These are phyloP conservation scores for Abrus pulchellus DNA, from an alignment of 306 rosid species.

Conservation along the genomic window DNA sequence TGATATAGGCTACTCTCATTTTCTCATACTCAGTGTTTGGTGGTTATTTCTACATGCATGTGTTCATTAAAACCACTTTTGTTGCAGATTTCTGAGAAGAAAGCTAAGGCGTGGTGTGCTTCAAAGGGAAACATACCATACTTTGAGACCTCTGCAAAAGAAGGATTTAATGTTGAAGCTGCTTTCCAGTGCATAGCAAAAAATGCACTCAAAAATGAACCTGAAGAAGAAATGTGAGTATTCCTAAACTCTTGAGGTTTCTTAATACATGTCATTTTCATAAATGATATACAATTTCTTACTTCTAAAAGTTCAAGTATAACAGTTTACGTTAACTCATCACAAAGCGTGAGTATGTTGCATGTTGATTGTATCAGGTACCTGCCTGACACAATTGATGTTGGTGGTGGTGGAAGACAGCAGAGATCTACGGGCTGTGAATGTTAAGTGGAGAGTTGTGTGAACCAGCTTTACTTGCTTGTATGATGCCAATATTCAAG, in stretches of 20 bases:
- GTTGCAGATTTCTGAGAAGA: slow-evolving; percentile 94
- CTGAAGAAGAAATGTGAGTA: slow-evolving; percentile 97
- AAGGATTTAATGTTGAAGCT: slow-evolving; percentile 97
- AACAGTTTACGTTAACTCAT: neutral
- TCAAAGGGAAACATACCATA: slow-evolving; percentile 98
- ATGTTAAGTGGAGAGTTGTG: slow-evolving; percentile 58
- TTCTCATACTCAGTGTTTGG: neutral
- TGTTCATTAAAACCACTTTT: slow-evolving; percentile 17
- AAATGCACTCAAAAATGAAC: slow-evolving; percentile 99
- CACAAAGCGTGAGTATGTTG: neutral
- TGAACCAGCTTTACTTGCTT: slow-evolving; percentile 40
- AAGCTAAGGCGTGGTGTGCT: slow-evolving; percentile 99
- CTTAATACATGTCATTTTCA: neutral
- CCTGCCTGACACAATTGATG: slow-evolving; percentile 89
- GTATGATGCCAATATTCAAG: slow-evolving; percentile 44
- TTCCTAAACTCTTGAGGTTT: slow-evolving; percentile 7
- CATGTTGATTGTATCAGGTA: slow-evolving; percentile 62
- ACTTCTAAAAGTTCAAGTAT: neutral
- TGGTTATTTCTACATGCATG: slow-evolving; percentile 24
- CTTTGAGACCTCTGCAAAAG: slow-evolving; percentile 99
- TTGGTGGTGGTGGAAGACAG: slow-evolving; percentile 81
- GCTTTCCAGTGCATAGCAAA: slow-evolving; percentile 98
- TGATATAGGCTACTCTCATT: neutral
- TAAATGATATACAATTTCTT: neutral
- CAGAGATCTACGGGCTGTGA: slow-evolving; percentile 96